A percentile compares a stretch with the other conserved stretches of the same genome.
phyloP scores from a whole-genome alignment of 768 basidiomycete genomes.

The Kwoniella dejecticola region DNA sequence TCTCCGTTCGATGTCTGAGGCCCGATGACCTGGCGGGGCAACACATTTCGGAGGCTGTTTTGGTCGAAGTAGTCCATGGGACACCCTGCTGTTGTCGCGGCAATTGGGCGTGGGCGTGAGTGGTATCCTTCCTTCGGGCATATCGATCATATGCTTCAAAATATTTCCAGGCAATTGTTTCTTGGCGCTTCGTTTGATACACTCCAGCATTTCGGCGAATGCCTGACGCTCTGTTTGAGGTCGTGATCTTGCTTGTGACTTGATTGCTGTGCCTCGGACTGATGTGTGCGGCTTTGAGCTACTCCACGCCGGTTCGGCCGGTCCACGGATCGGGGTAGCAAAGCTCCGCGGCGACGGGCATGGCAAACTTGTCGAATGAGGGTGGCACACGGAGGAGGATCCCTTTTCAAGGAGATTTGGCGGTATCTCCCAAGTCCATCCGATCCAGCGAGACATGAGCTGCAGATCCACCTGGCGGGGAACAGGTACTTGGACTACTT shows the following conservation, averaged over 20 bases:
- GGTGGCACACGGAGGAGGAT: neutral
- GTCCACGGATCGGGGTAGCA: conserved; percentile 13
- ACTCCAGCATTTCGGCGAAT: conserved; percentile 12
- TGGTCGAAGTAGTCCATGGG: too few species aligned
- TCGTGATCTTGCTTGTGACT: conserved; percentile 16
- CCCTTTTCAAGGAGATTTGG: neutral
- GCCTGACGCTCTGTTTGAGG: conserved; percentile 18
- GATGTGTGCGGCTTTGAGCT: conserved; percentile 3
- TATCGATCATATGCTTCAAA: too few species aligned
- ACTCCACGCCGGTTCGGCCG: neutral
- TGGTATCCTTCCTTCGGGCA: too few species aligned
- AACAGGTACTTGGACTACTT: too few species aligned
- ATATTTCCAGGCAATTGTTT: conserved; percentile 8
- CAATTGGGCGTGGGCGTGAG: conserved; percentile 14
- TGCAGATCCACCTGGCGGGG: neutral
- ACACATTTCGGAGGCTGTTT: too few species aligned
- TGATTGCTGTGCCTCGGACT: neutral
- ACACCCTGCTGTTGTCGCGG: conserved; percentile 7
- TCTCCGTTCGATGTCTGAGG: too few species aligned
- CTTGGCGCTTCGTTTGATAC: conserved; percentile 16
- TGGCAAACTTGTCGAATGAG: too few species aligned
- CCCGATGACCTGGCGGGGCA: too few species aligned
- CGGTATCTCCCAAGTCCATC: conserved; percentile 26
- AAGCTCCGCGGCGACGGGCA: neutral
- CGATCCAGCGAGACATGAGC: conserved; percentile 14